Percentiles rank a stretch among this genome's conserved stretches.
Conservation (phyloP, 1,284 basidiomycete species). For the Flammula alnicola region DNA sequence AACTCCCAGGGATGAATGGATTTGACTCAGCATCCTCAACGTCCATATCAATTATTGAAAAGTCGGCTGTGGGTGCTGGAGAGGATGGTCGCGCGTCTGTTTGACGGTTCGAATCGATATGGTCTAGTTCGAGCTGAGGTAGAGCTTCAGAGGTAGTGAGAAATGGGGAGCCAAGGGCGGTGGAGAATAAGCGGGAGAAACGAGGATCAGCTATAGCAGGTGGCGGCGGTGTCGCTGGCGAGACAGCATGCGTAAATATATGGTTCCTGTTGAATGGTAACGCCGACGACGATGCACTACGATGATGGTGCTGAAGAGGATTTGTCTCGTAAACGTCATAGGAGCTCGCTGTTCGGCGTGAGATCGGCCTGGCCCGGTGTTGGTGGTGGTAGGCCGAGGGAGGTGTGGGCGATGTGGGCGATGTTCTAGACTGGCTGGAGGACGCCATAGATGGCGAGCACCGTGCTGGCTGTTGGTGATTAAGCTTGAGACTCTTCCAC, state of each 20-base stretch:
- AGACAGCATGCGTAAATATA: constrained; percentile 11
- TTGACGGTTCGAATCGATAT: constrained; percentile 10
- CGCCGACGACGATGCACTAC: constrained; percentile 26
- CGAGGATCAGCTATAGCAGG: constrained; percentile 29
- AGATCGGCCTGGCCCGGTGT: constrained; percentile 16
- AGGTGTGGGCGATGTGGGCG: constrained; percentile 12
- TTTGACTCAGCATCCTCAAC: constrained; percentile 31
- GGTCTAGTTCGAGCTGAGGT: constrained; percentile 23
- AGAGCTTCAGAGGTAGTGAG: constrained; percentile 39
- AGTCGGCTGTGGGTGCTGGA: constrained; percentile 35
- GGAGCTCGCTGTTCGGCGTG: constrained; percentile 26
- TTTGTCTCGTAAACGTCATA: constrained; percentile 20
- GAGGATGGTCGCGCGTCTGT: constrained; percentile 27
- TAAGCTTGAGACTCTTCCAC: too few relatives aligned
- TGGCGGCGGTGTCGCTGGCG: constrained; percentile 15
- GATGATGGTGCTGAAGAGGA: constrained; percentile 21
- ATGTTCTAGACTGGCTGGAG: constrained; percentile 16
- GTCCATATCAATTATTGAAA: constrained; percentile 38
- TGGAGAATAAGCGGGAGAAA: constrained; percentile 41
- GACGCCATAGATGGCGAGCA: constrained; percentile 27
- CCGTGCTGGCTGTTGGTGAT: too few relatives aligned
- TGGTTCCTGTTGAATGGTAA: constrained; percentile 17
- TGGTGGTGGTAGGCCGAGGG: constrained; percentile 17
- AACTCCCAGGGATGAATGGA: constrained; percentile 31
- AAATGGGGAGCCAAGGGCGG: constrained; percentile 46